phyloP scores from a whole-genome alignment of 805 yeast genomes.

The Ogataea allantospora region DNA sequence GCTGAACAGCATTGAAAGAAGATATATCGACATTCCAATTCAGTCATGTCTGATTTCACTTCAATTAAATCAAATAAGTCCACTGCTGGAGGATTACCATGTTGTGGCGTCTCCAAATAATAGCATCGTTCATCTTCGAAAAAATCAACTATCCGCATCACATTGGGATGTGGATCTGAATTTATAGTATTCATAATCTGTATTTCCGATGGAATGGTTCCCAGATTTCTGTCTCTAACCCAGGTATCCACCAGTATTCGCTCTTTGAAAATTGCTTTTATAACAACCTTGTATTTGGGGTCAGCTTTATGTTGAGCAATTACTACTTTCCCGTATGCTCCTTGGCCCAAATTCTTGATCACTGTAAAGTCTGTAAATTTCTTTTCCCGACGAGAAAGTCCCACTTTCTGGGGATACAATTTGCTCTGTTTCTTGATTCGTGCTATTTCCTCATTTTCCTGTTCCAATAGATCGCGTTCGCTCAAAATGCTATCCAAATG shows the following conservation, averaged over 20 bases:
- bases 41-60: constrained; percentile 76
- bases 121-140: constrained; percentile 90
- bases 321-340: constrained; percentile 94
- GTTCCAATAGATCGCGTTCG: constrained; percentile 42
- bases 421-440: constrained; percentile 37
- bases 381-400: constrained; percentile 67
- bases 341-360: constrained; percentile 84
- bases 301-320: constrained; percentile 68
- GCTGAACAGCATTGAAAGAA: constrained; percentile 80
- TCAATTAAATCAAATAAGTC: constrained; percentile 93
- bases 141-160: constrained; percentile 81
- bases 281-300: constrained; percentile 63
- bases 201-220: constrained; percentile 95
- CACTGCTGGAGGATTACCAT: constrained; percentile 85
- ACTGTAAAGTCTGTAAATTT: constrained; percentile 68
- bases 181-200: constrained; percentile 85
- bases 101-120: constrained; percentile 88
- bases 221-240: constrained; percentile 89
- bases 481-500: constrained; percentile 28
- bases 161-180: constrained; percentile 79
- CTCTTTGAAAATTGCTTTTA: constrained; percentile 88
- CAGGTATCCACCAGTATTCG: constrained; percentile 94
- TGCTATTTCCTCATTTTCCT: constrained; percentile 46
- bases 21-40: constrained; percentile 71
- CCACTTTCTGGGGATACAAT: constrained; percentile 57